Evolutionary conservation across 202 grass and related monocot genomes (phyloP).

Genomic region (Digitaria exilis): DNA sequence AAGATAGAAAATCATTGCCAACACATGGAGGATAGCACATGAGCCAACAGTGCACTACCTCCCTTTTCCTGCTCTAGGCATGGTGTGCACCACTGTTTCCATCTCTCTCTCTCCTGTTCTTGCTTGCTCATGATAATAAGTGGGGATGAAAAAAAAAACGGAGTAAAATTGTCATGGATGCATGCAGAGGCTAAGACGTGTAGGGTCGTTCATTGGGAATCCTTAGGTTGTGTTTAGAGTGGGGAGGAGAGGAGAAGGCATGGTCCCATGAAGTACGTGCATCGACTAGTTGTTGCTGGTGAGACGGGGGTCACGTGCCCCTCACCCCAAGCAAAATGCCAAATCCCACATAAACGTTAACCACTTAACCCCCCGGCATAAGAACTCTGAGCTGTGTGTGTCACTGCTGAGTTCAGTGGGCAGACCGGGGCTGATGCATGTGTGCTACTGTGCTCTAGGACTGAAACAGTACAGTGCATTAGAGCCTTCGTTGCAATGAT

Average conservation of each 20-base stretch:
- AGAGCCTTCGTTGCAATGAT: background rate
- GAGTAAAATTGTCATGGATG: slow-evolving; percentile 29
- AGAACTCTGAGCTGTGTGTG: background rate
- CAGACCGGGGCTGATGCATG: background rate
- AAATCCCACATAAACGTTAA: slow-evolving; percentile 35
- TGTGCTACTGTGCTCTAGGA: background rate
- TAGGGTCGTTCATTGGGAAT: slow-evolving; percentile 66
- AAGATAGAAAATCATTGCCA: slow-evolving; percentile 49
- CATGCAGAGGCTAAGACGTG: slow-evolving; percentile 48
- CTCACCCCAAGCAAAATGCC: slow-evolving; percentile 33
- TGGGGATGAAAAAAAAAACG: slow-evolving; percentile 24
- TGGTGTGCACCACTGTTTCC: slow-evolving; percentile 35
- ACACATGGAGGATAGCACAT: slow-evolving; percentile 51
- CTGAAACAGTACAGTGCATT: background rate
- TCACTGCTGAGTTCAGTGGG: background rate
- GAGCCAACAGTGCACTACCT: slow-evolving; percentile 42
- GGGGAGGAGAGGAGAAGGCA: slow-evolving; percentile 40
- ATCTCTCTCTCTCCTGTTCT: background rate
- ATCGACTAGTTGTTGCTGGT: slow-evolving; percentile 41
- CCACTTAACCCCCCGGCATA: slow-evolving; percentile 25
- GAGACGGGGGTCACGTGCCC: slow-evolving; percentile 43
- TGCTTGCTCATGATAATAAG: slow-evolving; percentile 49
- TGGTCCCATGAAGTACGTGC: slow-evolving; percentile 65
- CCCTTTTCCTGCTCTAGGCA: slow-evolving; percentile 46
- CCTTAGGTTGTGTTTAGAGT: slow-evolving; percentile 63